These are phyloP conservation scores for Saccharum spontaneum DNA, from an alignment of 176 grass and related monocot genomes.

Conservation along the genomic window DNA sequence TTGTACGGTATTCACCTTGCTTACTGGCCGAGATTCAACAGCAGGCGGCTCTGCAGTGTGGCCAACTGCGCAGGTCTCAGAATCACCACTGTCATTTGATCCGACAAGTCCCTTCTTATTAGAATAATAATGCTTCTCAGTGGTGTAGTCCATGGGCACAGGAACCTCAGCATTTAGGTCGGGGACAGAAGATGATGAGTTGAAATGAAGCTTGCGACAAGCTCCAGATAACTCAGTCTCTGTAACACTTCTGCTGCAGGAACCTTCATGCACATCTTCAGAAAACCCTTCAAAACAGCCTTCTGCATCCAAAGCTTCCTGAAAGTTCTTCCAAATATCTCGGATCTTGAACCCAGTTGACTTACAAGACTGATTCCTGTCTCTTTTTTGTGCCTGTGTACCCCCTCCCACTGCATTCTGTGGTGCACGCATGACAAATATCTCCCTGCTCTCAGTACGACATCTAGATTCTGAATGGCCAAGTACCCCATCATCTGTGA, in stretches of 20 bases:
- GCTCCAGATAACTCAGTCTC: slow-evolving; percentile 47
- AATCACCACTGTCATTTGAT: slow-evolving; percentile 78
- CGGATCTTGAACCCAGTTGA: slow-evolving; percentile 81
- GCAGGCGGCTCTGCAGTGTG: slow-evolving; percentile 45
- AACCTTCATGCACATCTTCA: slow-evolving; percentile 58
- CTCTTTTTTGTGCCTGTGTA: slow-evolving; percentile 44
- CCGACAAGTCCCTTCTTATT: slow-evolving; percentile 56
- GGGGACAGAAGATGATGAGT: slow-evolving; percentile 55
- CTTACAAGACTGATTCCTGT: slow-evolving; percentile 50
- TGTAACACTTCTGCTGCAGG: slow-evolving; percentile 60
- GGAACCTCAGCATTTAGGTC: slow-evolving; percentile 76
- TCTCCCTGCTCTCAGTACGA: slow-evolving; percentile 78
- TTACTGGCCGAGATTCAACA: slow-evolving; percentile 56
- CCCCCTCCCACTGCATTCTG: slow-evolving; percentile 38
- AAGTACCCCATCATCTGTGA: slow-evolving; percentile 71
- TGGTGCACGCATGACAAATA: slow-evolving; percentile 42
- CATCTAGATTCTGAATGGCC: slow-evolving; percentile 97
- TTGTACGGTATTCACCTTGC: slow-evolving; percentile 18
- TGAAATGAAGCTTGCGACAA: slow-evolving; percentile 80
- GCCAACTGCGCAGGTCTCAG: slow-evolving; percentile 65
- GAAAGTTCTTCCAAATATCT: slow-evolving; percentile 72
- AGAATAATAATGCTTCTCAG: slow-evolving; percentile 47
- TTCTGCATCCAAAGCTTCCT: slow-evolving; percentile 61
- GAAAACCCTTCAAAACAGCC: slow-evolving; percentile 60
- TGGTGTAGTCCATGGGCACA: slow-evolving; percentile 45